Evolutionary conservation across 176 grass and related monocot genomes (phyloP).

Genomic region (Avena eriantha): DNA sequence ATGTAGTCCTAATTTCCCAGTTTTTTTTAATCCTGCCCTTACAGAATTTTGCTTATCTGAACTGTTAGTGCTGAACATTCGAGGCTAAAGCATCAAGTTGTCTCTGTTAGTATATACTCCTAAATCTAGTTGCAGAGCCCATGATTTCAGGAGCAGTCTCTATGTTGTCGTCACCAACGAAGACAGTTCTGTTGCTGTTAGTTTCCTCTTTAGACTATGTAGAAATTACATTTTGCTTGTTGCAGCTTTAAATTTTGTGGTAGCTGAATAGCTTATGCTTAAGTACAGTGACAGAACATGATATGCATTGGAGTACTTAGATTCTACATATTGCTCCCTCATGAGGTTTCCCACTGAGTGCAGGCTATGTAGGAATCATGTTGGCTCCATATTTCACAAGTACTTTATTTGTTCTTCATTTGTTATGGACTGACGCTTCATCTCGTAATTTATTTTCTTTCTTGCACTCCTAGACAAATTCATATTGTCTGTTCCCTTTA

Average conservation of each 20-base stretch:
- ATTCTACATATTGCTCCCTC: conserved; percentile 3
- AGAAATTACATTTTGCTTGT: conserved; percentile 12
- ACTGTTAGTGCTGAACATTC: background rate
- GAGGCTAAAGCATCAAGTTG: background rate
- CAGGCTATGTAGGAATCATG: conserved; percentile 27
- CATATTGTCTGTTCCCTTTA: conserved; percentile 27
- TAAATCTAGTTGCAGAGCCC: background rate
- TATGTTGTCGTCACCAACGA: conserved; percentile 5
- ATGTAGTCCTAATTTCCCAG: conserved; percentile 2
- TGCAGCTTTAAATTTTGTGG: conserved; percentile 19
- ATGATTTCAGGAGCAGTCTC: conserved; percentile 13
- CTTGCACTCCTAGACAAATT: conserved; percentile 18
- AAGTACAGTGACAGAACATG: background rate
- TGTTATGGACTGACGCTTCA: background rate
- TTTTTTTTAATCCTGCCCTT: background rate
- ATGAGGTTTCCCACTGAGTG: background rate
- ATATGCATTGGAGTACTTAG: background rate
- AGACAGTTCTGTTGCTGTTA: background rate
- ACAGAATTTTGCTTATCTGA: background rate
- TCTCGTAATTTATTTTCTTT: conserved; percentile 30
- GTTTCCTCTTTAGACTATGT: background rate
- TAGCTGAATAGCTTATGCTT: conserved; percentile 7
- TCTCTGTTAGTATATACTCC: background rate
- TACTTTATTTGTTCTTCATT: conserved; percentile 7
- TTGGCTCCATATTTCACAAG: conserved; percentile 34